A percentile compares a stretch with the other conserved stretches of the same genome.
Conservation (phyloP, 768 basidiomycete species). For the Mycena filopes region DNA sequence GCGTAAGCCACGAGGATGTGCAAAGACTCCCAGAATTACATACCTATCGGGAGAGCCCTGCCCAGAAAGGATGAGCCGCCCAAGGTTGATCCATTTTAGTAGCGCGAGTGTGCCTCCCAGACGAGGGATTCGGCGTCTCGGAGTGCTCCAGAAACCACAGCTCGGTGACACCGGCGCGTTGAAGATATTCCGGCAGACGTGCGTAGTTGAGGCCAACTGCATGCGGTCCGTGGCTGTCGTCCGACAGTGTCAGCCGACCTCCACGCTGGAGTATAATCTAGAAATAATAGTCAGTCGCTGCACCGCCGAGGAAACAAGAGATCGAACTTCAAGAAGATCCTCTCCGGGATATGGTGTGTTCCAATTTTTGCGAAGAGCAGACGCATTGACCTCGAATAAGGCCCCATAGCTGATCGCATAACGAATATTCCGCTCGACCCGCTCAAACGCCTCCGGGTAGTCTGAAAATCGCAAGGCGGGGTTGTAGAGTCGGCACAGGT, state of each 20-base stretch:
- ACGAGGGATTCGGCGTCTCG: conserved; percentile 51
- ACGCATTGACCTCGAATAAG: conserved; percentile 92
- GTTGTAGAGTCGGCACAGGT: conserved; percentile 88
- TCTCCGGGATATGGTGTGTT: conserved; percentile 80
- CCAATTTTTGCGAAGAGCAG: conserved; percentile 95
- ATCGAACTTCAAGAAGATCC: conserved; percentile 76
- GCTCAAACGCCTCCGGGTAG: conserved; percentile 68
- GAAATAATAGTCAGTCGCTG: conserved; percentile 8
- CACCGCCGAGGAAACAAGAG: conserved; percentile 22
- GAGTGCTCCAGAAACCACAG: conserved; percentile 69
- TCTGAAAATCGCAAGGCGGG: conserved; percentile 68
- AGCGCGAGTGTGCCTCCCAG: conserved; percentile 57
- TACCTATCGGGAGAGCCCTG: conserved; percentile 34
- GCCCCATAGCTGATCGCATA: conserved; percentile 86
- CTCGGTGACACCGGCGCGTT: conserved; percentile 65
- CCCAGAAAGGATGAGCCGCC: conserved; percentile 73
- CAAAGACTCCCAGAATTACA: not conserved
- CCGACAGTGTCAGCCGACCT: conserved; percentile 88
- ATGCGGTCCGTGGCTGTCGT: conserved; percentile 94
- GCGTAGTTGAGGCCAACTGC: conserved; percentile 90
- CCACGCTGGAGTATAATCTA: conserved; percentile 77
- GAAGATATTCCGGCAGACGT: conserved; percentile 72
- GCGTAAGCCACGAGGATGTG: conserved; percentile 10
- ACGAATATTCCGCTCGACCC: conserved; percentile 78
- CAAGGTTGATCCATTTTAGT: conserved; percentile 62